These are phyloP conservation scores for Peziza echinospora DNA, from an alignment of 495 filamentous ascomycete species.

Conservation along the genomic window DNA sequence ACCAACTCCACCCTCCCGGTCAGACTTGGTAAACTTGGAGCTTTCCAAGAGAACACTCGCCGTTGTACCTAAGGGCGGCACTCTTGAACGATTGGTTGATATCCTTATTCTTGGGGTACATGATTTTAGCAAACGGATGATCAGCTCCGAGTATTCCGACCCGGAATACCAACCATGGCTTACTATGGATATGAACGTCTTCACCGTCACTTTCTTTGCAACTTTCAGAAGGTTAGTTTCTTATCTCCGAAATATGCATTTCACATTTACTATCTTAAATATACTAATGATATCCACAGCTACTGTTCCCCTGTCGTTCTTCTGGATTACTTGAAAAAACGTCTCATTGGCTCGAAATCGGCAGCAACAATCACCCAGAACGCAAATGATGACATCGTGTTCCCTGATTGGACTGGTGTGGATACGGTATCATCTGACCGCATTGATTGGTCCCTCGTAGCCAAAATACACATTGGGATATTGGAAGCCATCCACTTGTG, in stretches of 20 bases:
- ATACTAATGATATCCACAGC: too few relatives aligned
- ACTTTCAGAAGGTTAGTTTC: conserved; percentile 19
- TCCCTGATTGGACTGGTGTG: conserved; percentile 21
- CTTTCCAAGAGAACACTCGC: not conserved
- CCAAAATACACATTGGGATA: conserved; percentile 20
- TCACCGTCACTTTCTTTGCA: conserved; percentile 21
- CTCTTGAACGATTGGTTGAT: conserved; percentile 21
- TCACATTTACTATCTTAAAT: conserved; percentile 3
- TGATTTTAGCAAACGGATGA: conserved; percentile 21
- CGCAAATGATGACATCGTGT: conserved; percentile 21
- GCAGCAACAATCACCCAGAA: conserved; percentile 16
- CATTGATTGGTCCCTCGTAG: conserved; percentile 20
- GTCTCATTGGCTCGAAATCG: conserved; percentile 20
- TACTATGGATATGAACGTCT: conserved; percentile 21
- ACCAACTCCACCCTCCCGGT: conserved; percentile 9
- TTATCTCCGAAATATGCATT: not conserved
- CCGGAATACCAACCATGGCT: conserved; percentile 12
- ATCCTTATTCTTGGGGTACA: conserved; percentile 21
- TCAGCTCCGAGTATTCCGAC: conserved; percentile 6
- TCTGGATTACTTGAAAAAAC: conserved; percentile 21
- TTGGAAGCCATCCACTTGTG: conserved; percentile 19
- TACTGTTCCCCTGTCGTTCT: conserved; percentile 20
- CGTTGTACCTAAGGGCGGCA: conserved; percentile 20
- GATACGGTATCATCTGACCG: conserved; percentile 15
- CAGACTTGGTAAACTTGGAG: conserved; percentile 7